phyloP scores from a whole-genome alignment of 164 flowering plant genomes.

The Vitis vinifera region ASM3070453v1 NC_081816.1:2976501-2977000 shows the following conservation, averaged over 20 bases:
- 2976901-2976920: background rate
- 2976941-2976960: background rate
- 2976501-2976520: constrained; percentile 73
- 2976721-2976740: background rate
- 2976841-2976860: no score
- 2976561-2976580: constrained; percentile 86
- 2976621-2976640: constrained; percentile 21
- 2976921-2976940: background rate
- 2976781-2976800: background rate
- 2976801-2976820: background rate
- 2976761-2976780: background rate
- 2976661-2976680: no score
- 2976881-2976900: background rate
- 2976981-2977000: background rate
- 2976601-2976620: constrained; percentile 41
- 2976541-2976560: constrained; percentile 80
- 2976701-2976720: background rate
- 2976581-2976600: constrained; percentile 76
- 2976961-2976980: background rate
- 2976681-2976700: background rate
- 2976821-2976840: no score
- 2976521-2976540: constrained; percentile 90
- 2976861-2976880: no score
- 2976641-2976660: constrained; percentile 41
- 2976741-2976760: background rate